Percentiles rank a stretch among this genome's conserved stretches.
Conservation (phyloP, 2,329 filamentous ascomycete genomes). For the Cladosporium sp. region DNA sequence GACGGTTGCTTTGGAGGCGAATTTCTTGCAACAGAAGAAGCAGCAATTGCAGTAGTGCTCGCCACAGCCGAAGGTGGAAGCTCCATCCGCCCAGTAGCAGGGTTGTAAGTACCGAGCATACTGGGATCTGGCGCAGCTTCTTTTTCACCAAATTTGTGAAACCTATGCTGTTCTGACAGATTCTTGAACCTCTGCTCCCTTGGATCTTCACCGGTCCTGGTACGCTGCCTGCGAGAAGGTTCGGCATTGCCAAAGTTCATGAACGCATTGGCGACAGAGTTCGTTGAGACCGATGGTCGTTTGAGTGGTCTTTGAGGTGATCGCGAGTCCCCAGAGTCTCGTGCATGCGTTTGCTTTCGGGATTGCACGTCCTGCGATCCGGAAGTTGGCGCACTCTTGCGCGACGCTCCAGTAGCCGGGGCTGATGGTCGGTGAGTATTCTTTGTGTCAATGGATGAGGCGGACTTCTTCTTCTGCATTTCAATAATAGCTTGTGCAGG, state of each 20-base stretch:
- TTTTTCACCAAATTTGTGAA: conserved; percentile 21
- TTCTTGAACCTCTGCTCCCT: conserved; percentile 19
- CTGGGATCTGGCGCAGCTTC: conserved; percentile 27
- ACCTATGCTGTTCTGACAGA: conserved; percentile 20
- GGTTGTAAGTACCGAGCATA: conserved; percentile 25
- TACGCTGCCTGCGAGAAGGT: not conserved
- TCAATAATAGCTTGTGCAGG: too few species aligned
- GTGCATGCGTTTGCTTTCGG: not conserved
- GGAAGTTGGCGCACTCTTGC: conserved; percentile 16
- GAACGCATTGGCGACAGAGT: not conserved
- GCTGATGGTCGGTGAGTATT: too few species aligned
- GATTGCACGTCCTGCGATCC: not conserved
- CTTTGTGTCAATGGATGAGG: too few species aligned
- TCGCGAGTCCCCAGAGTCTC: not conserved
- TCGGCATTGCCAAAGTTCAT: not conserved
- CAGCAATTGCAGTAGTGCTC: too few species aligned
- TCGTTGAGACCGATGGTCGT: not conserved
- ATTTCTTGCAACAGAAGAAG: too few species aligned
- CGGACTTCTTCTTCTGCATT: too few species aligned
- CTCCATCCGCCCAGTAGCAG: conserved; percentile 25
- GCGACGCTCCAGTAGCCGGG: conserved; percentile 2
- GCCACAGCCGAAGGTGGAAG: conserved; percentile 1
- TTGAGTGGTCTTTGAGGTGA: not conserved
- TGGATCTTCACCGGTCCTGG: conserved; percentile 16
- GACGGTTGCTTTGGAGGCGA: too few species aligned